Evolutionary conservation across 345 rosid genomes (phyloP).

Genomic region (Bruguiera sexangula): DNA sequence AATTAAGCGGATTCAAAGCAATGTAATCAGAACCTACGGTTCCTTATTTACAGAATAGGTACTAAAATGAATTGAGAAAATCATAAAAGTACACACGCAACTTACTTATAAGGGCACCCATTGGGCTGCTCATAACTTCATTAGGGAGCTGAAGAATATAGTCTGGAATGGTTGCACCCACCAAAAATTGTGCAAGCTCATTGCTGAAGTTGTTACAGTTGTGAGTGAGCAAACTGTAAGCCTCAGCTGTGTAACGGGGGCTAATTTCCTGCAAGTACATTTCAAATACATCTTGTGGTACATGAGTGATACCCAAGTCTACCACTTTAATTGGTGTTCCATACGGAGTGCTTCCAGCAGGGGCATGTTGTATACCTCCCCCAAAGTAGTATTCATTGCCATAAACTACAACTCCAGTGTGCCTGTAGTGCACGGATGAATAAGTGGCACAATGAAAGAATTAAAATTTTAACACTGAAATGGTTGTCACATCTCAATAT

Average conservation of each 20-base stretch:
- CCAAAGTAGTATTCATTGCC: constrained; percentile 85
- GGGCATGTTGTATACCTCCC: constrained; percentile 76
- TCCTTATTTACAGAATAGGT: too few species aligned
- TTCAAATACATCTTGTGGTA: constrained; percentile 89
- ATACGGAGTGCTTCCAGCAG: constrained; percentile 72
- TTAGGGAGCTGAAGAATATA: constrained; percentile 83
- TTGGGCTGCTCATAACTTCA: constrained; percentile 89
- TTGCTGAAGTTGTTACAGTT: constrained; percentile 93
- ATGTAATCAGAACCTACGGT: too few species aligned
- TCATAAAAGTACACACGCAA: neutral
- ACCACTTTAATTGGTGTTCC: constrained; percentile 66
- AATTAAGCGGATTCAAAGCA: neutral
- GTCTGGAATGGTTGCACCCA: constrained; percentile 72
- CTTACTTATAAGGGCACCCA: constrained; percentile 88
- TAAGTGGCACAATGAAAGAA: neutral
- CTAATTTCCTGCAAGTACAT: constrained; percentile 76
- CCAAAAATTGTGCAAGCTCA: constrained; percentile 89
- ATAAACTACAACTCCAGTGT: constrained; percentile 86
- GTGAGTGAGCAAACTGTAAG: constrained; percentile 75
- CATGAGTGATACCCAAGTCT: constrained; percentile 75
- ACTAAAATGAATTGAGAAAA: too few species aligned
- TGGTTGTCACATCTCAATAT: too few species aligned
- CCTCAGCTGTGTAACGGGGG: constrained; percentile 80
- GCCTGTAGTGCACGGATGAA: constrained; percentile 47
- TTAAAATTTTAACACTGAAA: neutral